Percentiles rank a stretch among this genome's conserved stretches.
Conservation (phyloP, 352 stramenopile species). For the Globisporangium spiculum region DNA sequence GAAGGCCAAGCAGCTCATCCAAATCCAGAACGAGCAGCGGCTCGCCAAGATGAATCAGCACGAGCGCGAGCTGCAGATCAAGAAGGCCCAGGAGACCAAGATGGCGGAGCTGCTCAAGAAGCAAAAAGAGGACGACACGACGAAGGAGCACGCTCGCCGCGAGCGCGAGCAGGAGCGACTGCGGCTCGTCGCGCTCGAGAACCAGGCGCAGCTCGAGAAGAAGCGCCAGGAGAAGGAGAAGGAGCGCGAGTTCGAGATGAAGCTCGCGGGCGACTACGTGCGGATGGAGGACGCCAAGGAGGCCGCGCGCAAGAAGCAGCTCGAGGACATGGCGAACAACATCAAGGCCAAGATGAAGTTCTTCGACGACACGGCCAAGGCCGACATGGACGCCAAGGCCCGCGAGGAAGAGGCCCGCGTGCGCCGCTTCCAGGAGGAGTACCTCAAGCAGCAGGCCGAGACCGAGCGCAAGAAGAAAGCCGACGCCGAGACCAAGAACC, state of each 20-base stretch:
- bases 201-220: slow-evolving; percentile 53
- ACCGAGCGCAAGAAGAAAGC: slow-evolving; percentile 47
- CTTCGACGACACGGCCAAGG: slow-evolving; percentile 77
- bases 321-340: slow-evolving; percentile 68
- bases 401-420: slow-evolving; percentile 69
- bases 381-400: slow-evolving; percentile 51
- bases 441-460: slow-evolving; percentile 52
- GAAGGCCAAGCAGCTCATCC: slow-evolving; percentile 57
- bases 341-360: slow-evolving; percentile 86
- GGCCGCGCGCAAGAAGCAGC: slow-evolving; percentile 46
- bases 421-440: slow-evolving; percentile 62
- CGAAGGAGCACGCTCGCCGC: slow-evolving; percentile 42
- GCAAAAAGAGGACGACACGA: slow-evolving; percentile 55
- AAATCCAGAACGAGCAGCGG: slow-evolving; percentile 67
- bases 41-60: slow-evolving; percentile 53
- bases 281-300: slow-evolving; percentile 76
- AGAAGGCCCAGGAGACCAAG: slow-evolving; percentile 52
- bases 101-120: slow-evolving; percentile 44
- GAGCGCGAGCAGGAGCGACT: slow-evolving; percentile 49
- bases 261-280: slow-evolving; percentile 70
- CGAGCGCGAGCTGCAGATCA: slow-evolving; percentile 42
- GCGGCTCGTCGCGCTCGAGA: slow-evolving; percentile 55
- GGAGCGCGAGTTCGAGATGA: slow-evolving; percentile 61
- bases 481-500: slow-evolving; percentile 47
- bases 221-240: slow-evolving; percentile 52